Percentiles rank a stretch among this genome's conserved stretches.
Evolutionary conservation across 1,139 yeast species (phyloP).

Genomic region (Maudiozyma humilis): DNA sequence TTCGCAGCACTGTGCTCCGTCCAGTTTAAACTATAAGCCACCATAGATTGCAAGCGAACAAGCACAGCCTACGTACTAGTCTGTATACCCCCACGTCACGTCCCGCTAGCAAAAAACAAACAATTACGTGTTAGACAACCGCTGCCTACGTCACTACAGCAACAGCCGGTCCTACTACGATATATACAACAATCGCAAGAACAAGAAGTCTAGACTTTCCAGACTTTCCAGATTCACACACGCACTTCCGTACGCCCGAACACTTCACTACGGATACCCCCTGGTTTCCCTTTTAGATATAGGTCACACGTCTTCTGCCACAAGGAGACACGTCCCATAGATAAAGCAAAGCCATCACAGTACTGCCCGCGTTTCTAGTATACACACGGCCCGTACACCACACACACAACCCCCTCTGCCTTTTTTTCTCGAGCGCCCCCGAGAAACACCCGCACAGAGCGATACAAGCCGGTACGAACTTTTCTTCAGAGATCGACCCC

Average conservation of each 20-base stretch:
- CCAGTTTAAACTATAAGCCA: too few relatives aligned
- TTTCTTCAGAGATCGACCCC: neutral
- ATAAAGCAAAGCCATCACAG: too few relatives aligned
- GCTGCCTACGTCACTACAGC: neutral
- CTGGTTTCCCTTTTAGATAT: neutral
- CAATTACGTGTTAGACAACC: too few relatives aligned
- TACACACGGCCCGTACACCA: neutral
- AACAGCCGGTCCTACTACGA: neutral
- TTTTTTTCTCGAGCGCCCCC: neutral
- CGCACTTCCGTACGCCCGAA: neutral
- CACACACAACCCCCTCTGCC: neutral
- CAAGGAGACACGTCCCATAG: neutral
- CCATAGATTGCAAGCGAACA: too few relatives aligned
- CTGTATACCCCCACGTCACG: neutral
- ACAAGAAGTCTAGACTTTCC: too few relatives aligned
- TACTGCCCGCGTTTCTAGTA: neutral
- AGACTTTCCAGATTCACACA: neutral
- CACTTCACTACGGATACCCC: neutral
- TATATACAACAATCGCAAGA: too few relatives aligned
- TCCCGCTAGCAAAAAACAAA: neutral
- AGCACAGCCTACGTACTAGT: too few relatives aligned
- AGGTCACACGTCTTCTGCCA: neutral
- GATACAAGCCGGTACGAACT: too few relatives aligned
- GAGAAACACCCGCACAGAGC: neutral
- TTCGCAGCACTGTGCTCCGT: neutral